Evolutionary conservation across 2,329 filamentous ascomycete species (phyloP).

Genomic region (Arthrobotrys musiformis): DNA sequence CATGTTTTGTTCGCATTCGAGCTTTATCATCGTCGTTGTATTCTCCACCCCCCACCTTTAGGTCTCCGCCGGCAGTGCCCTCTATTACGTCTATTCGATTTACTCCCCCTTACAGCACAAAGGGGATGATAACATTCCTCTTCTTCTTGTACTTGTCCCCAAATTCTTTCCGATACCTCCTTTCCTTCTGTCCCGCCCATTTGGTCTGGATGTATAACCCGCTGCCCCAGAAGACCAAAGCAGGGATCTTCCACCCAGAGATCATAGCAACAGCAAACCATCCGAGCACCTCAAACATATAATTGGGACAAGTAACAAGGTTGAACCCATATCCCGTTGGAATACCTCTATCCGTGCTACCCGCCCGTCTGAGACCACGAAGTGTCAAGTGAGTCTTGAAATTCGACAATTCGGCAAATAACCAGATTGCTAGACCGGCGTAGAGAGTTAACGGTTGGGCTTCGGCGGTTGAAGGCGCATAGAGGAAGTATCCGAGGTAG

Average conservation of each 20-base stretch:
- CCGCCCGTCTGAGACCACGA: slow-evolving; percentile 77
- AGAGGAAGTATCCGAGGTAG: slow-evolving; percentile 85
- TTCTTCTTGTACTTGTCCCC: slow-evolving; percentile 96
- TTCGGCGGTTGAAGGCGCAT: slow-evolving; percentile 73
- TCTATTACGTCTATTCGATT: too few relatives aligned
- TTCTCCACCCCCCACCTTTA: neutral
- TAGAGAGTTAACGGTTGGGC: slow-evolving; percentile 68
- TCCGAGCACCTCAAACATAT: slow-evolving; percentile 88
- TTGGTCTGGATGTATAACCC: slow-evolving; percentile 81
- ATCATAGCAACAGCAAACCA: slow-evolving; percentile 86
- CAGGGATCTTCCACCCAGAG: slow-evolving; percentile 77
- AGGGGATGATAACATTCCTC: slow-evolving; percentile 81
- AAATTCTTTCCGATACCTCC: slow-evolving; percentile 87
- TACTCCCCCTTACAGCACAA: slow-evolving; percentile 67
- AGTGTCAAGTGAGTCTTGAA: slow-evolving; percentile 82
- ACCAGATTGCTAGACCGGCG: slow-evolving; percentile 76
- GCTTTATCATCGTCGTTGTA: too few relatives aligned
- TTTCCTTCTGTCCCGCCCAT: slow-evolving; percentile 94
- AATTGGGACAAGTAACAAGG: slow-evolving; percentile 94
- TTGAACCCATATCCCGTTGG: slow-evolving; percentile 85
- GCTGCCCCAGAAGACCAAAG: slow-evolving; percentile 78
- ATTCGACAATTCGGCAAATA: slow-evolving; percentile 83
- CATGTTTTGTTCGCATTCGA: neutral
- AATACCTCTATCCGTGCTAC: slow-evolving; percentile 87
- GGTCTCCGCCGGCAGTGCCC: neutral